A percentile compares a stretch with the other conserved stretches of the same genome.
These are phyloP conservation scores for Populus alba DNA, from an alignment of 345 rosid species.

Conservation along the genomic window DNA sequence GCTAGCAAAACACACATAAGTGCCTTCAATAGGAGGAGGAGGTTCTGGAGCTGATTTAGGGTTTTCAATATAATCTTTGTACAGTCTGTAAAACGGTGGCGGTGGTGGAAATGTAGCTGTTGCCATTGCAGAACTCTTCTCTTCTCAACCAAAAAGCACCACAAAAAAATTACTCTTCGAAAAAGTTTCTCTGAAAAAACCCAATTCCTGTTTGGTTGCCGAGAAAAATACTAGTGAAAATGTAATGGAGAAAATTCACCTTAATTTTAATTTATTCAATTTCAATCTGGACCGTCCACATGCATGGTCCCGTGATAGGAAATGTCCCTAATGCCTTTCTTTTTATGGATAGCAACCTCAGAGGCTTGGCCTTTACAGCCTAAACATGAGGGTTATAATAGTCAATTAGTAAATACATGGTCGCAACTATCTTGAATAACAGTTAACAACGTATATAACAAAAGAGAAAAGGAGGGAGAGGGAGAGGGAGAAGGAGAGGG, in stretches of 20 bases:
- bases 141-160: neutral
- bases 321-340: neutral
- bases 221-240: neutral
- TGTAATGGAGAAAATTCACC: too few relatives aligned
- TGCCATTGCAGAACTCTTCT: conserved; percentile 45
- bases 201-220: neutral
- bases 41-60: conserved; percentile 75
- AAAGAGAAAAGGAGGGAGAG: too few relatives aligned
- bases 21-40: conserved; percentile 75
- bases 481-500: neutral
- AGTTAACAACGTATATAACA: neutral
- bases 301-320: neutral
- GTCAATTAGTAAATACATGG: neutral
- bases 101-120: conserved; percentile 92
- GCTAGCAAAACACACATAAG: conserved; percentile 70
- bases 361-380: neutral
- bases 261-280: neutral
- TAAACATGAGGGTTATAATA: neutral
- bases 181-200: neutral
- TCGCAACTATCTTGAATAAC: neutral
- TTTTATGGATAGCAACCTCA: neutral
- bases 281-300: neutral
- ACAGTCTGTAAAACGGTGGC: conserved; percentile 82
- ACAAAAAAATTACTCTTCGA: too few relatives aligned
- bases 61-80: conserved; percentile 69